A percentile compares a stretch with the other conserved stretches of the same genome.
Evolutionary conservation across 352 stramenopile genomes (phyloP).

Genomic region (Globisporangium orthogonon): DNA sequence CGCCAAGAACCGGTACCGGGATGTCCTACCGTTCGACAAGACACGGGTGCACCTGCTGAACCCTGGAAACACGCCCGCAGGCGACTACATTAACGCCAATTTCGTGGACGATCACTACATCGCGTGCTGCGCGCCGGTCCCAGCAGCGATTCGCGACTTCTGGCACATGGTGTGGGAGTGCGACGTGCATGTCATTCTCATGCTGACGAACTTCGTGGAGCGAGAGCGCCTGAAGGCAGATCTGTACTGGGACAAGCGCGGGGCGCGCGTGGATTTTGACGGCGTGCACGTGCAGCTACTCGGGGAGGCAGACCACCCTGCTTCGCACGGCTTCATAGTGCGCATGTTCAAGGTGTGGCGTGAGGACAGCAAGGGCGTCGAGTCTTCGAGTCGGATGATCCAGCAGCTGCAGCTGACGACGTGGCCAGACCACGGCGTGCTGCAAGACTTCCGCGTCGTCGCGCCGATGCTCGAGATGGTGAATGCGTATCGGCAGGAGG

Average conservation of each 20-base stretch:
- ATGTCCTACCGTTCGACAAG: conserved; percentile 70
- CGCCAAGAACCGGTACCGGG: conserved; percentile 69
- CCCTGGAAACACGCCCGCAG: conserved; percentile 6
- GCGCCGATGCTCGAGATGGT: conserved; percentile 66
- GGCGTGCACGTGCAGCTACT: conserved; percentile 47
- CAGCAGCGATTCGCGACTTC: conserved; percentile 61
- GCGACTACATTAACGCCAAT: conserved; percentile 78
- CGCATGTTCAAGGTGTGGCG: conserved; percentile 50
- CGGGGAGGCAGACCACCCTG: conserved; percentile 25
- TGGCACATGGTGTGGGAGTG: conserved; percentile 81
- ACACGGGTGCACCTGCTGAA: conserved; percentile 52
- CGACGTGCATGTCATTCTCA: conserved; percentile 77
- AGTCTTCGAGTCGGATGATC: conserved; percentile 28
- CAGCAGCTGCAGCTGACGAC: conserved; percentile 74
- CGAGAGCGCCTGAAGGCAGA: conserved; percentile 62
- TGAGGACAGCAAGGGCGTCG: conserved; percentile 12
- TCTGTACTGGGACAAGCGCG: conserved; percentile 58
- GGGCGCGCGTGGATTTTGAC: conserved; percentile 40
- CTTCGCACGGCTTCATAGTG: conserved; percentile 34
- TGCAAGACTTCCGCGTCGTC: conserved; percentile 66
- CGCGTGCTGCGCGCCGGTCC: conserved; percentile 66
- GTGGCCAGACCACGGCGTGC: conserved; percentile 75
- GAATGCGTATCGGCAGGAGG: conserved; percentile 34
- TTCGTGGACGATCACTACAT: conserved; percentile 62
- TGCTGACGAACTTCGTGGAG: conserved; percentile 87